Conservation (phyloP, 805 yeast genomes). For the Candida sphagnicola region DNA sequence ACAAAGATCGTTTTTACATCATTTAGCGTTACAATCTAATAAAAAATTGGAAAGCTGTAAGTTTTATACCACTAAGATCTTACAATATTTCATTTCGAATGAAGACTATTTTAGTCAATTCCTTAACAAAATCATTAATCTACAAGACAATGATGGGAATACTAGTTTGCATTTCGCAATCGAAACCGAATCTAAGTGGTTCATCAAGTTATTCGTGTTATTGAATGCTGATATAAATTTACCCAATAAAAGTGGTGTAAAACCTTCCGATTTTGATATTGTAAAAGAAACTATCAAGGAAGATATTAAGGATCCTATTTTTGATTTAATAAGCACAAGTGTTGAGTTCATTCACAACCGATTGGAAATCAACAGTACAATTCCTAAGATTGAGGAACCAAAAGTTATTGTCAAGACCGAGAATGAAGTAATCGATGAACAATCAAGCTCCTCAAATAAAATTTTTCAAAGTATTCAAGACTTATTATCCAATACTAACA, state of each 20-base stretch:
- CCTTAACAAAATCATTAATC: constrained; percentile 23
- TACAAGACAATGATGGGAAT: constrained; percentile 35
- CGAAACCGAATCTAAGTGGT: constrained; percentile 36
- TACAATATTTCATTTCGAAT: constrained; percentile 27
- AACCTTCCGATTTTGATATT: constrained; percentile 84
- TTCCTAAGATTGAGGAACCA: constrained; percentile 11
- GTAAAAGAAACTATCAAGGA: constrained; percentile 33
- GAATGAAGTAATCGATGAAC: constrained; percentile 3
- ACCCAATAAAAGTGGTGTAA: constrained; percentile 80
- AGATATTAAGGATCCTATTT: constrained; percentile 18
- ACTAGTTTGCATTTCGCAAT: constrained; percentile 40
- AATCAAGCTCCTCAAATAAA: constrained; percentile 20
- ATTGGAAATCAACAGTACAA: constrained; percentile 13
- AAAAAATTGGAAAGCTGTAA: constrained; percentile 30
- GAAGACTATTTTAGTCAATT: constrained; percentile 16
- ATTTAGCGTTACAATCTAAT: constrained; percentile 53
- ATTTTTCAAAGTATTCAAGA: constrained; percentile 39
- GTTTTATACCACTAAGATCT: constrained; percentile 31
- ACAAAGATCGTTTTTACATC: constrained; percentile 81
- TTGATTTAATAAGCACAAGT: constrained; percentile 32
- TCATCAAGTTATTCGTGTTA: constrained; percentile 29
- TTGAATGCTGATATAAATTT: constrained; percentile 52
- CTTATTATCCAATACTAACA: constrained; percentile 31
- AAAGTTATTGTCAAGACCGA: constrained; percentile 1
- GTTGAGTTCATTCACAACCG: constrained; percentile 29